phyloP scores from a whole-genome alignment of 1,139 yeast species.

The Candida sanyaensis region DNA sequence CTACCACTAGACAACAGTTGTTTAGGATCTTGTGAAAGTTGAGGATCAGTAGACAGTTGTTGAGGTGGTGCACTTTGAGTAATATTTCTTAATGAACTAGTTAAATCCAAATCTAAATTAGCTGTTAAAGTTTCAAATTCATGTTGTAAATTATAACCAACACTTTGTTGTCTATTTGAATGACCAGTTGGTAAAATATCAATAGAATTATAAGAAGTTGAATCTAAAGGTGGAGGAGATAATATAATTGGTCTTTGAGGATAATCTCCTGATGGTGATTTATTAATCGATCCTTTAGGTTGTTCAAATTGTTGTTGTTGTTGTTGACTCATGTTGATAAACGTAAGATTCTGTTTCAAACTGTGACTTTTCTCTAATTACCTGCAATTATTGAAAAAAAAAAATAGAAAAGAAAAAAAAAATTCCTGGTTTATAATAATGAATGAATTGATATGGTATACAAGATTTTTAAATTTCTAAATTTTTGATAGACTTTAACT shows the following conservation, averaged over 20 bases:
- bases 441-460: neutral
- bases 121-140: slow-evolving; percentile 50
- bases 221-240: slow-evolving; percentile 44
- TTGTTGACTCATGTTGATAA: slow-evolving; percentile 4
- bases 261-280: slow-evolving; percentile 10
- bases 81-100: slow-evolving; percentile 11
- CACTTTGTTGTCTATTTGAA: slow-evolving; percentile 40
- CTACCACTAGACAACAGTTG: neutral
- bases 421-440: neutral
- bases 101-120: slow-evolving; percentile 49
- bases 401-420: neutral
- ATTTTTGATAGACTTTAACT: neutral
- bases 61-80: slow-evolving; percentile 7
- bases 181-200: slow-evolving; percentile 16
- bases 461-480: neutral
- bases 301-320: no score
- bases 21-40: slow-evolving; percentile 4
- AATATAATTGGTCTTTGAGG: slow-evolving; percentile 38
- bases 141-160: slow-evolving; percentile 47
- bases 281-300: neutral
- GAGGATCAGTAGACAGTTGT: neutral
- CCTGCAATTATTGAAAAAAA: neutral
- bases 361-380: neutral
- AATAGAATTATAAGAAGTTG: slow-evolving; percentile 4
- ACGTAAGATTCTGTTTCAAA: neutral